Conservation (phyloP, 2,329 filamentous ascomycete genomes). For the Nakataea oryzae region DNA sequence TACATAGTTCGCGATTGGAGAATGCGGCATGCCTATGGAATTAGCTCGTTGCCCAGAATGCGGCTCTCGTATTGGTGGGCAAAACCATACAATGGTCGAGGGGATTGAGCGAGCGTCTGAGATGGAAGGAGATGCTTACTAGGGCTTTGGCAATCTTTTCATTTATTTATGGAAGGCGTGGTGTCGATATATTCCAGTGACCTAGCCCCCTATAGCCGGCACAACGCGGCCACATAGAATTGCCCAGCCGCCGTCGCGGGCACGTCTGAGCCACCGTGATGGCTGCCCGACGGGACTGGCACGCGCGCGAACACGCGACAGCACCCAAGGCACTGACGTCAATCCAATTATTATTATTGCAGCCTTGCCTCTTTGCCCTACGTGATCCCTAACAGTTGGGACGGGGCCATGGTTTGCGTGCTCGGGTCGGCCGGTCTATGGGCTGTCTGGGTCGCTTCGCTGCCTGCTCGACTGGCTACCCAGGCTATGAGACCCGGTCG, state of each 20-base stretch:
- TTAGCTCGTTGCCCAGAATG: slow-evolving; percentile 52
- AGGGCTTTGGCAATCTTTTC: too few relatives aligned
- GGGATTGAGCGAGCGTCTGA: slow-evolving; percentile 40
- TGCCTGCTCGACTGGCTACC: background rate
- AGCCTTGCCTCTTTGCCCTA: background rate
- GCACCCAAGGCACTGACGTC: too few relatives aligned
- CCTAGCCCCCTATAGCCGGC: too few relatives aligned
- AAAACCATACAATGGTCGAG: slow-evolving; percentile 31
- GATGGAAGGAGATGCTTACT: slow-evolving; percentile 26
- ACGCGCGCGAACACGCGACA: too few relatives aligned
- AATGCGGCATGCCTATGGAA: slow-evolving; percentile 59
- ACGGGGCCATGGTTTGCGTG: background rate
- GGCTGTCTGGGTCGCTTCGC: background rate
- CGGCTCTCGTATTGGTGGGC: slow-evolving; percentile 43
- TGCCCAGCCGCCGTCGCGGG: too few relatives aligned
- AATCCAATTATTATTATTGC: too few relatives aligned
- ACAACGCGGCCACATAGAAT: too few relatives aligned
- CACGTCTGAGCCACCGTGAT: too few relatives aligned
- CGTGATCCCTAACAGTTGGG: background rate
- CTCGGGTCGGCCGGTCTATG: background rate
- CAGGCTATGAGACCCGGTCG: background rate
- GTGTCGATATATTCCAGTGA: too few relatives aligned
- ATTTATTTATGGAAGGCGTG: too few relatives aligned
- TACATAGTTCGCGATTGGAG: slow-evolving; percentile 45
- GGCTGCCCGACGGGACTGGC: too few relatives aligned